Base-by-base conservation (phyloP, 257 asterid species). In the Rhazya stricta region DNA sequence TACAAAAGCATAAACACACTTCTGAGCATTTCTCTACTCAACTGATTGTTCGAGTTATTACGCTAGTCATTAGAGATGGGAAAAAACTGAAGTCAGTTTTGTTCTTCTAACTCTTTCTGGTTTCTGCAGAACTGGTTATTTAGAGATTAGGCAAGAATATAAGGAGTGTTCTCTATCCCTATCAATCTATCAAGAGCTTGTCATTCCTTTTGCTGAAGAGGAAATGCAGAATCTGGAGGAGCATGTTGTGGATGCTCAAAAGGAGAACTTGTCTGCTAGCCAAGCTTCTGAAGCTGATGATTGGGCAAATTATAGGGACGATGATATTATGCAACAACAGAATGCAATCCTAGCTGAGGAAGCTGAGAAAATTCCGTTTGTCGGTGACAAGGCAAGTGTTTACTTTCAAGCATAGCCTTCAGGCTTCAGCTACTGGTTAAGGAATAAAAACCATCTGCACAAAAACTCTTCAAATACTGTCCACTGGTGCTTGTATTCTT, bases 301-400 rank as follows among this genome's bases (percentile, higher is more conserved):
- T 75, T 91, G 96, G 96, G 83, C 72, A 60, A 84, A 77, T 74
- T 82, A 81, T 68, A 84, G 82, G 89, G 98, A 94, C 79, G 91
- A 86, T 79, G 97, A 90, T 66, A 83, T 90, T 77, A 82, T 91
- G 90, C 87, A 84, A 79, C 98, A 94, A 76, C 94, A 90, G 36
- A 79, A 88, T 57, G 86, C 86, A 67, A 94, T 94, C 76, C 90
- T 81, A 46, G 93, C 95, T 70, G 88, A 82, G 78, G 89, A 91
- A 85, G 91, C 97, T 74, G 89, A 54, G 76, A 94, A 89, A 82
- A 81, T 86, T 72, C 90, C 87, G 21, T 90, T 86, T 69, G 86
- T 94, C 74, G 98, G 97, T 69, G 97, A 91, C 85, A 91, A 91
- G 98, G 97, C 81, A 86, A 84, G 88, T 42, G 30, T 41, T 65